phyloP scores from a whole-genome alignment of 192 early-diverging fungal species.

The Bifiguratus adelaidae region DNA sequence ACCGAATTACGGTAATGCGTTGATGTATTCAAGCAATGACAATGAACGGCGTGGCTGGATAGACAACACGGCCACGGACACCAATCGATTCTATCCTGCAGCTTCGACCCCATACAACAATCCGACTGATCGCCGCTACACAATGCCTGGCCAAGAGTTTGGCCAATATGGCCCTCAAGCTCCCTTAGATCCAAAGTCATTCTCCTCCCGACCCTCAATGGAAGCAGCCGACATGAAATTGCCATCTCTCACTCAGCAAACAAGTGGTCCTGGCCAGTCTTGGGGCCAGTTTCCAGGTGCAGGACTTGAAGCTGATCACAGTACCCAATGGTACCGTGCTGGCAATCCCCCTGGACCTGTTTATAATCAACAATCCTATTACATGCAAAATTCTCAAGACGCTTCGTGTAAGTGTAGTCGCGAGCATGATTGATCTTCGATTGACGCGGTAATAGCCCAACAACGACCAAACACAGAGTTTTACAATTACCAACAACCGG shows the following conservation, averaged over 20 bases:
- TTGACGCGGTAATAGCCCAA: too few relatives aligned
- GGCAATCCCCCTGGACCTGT: background rate
- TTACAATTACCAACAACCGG: background rate
- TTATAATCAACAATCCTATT: background rate
- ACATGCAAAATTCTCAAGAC: background rate
- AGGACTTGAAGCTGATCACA: too few relatives aligned
- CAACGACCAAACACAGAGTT: background rate
- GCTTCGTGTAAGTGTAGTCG: background rate
- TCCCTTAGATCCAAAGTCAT: too few relatives aligned
- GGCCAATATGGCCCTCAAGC: too few relatives aligned
- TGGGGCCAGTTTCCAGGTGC: background rate
- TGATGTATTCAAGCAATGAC: too few relatives aligned
- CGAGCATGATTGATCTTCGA: background rate
- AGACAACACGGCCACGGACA: too few relatives aligned
- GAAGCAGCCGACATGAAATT: background rate
- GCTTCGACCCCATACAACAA: too few relatives aligned
- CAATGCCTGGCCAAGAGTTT: background rate
- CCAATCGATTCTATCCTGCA: too few relatives aligned
- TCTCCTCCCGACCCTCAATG: too few relatives aligned
- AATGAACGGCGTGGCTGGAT: too few relatives aligned
- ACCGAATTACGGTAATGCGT: too few relatives aligned
- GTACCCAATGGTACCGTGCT: background rate
- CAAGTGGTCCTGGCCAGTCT: background rate
- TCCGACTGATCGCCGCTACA: too few relatives aligned
- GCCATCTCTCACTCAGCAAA: background rate